These are phyloP conservation scores for Moelleriella libera DNA, from an alignment of 2,329 filamentous ascomycete species.

Conservation along the genomic window DNA sequence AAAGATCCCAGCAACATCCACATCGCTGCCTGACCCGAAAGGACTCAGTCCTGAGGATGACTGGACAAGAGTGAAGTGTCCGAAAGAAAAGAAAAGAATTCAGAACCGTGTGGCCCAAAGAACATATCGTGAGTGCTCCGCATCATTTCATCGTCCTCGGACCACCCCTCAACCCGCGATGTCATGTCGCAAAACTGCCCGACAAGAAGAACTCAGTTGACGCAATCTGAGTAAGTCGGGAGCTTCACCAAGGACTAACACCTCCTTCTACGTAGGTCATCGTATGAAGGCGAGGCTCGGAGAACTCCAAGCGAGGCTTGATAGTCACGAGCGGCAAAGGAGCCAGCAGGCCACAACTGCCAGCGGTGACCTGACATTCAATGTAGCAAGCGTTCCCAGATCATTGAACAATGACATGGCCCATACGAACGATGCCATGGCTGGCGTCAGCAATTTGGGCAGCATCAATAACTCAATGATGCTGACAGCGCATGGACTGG, in stretches of 20 bases:
- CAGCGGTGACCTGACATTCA: not conserved
- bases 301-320: constrained; percentile 15
- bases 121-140: constrained; percentile 13
- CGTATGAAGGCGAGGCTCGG: constrained; percentile 17
- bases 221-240: not conserved
- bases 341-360: constrained; percentile 2
- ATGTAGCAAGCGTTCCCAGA: not conserved
- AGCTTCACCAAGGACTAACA: not conserved
- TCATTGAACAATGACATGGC: not conserved
- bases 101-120: constrained; percentile 7
- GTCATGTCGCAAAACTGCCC: not conserved
- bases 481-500: not conserved
- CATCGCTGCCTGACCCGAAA: constrained; percentile 3
- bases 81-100: constrained; percentile 6
- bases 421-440: not conserved
- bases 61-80: constrained; percentile 6
- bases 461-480: not conserved
- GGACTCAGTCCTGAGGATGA: constrained; percentile 5
- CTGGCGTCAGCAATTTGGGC: not conserved
- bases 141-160: not conserved
- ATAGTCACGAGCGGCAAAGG: constrained; percentile 11
- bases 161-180: not conserved
- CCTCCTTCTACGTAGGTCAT: constrained; percentile 8
- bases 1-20: not conserved
- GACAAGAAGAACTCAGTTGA: not conserved